A percentile compares a stretch with the other conserved stretches of the same genome.
These are phyloP conservation scores for Exophiala phaeomuriformis DNA, from an alignment of 2,329 filamentous ascomycete species.

Conservation along the genomic window DNA sequence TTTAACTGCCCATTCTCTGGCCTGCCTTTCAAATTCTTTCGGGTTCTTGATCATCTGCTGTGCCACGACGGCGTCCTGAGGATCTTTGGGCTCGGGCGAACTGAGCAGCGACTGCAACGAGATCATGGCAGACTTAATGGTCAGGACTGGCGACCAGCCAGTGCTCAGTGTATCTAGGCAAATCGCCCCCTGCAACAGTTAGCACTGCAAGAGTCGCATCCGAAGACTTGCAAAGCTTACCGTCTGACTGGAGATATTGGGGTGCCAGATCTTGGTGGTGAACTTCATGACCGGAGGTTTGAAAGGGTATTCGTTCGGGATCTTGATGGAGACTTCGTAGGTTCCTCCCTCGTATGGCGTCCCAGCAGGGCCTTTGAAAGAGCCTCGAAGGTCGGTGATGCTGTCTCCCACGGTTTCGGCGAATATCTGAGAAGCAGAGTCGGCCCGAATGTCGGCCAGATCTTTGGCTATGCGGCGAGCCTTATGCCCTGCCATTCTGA, in stretches of 20 bases:
- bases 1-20: slow-evolving; percentile 82
- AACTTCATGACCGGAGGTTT: slow-evolving; percentile 87
- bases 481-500: slow-evolving; percentile 49
- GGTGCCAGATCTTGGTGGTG: slow-evolving; percentile 91
- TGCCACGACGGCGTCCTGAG: slow-evolving; percentile 92
- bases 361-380: slow-evolving; percentile 79
- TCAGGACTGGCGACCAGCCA: slow-evolving; percentile 93
- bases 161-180: slow-evolving; percentile 86
- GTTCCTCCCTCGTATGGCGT: slow-evolving; percentile 87
- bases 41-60: slow-evolving; percentile 77
- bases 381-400: slow-evolving; percentile 73
- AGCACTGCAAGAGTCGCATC: neutral
- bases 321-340: slow-evolving; percentile 75
- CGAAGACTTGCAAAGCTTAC: slow-evolving; percentile 45
- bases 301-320: slow-evolving; percentile 87
- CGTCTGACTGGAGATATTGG: slow-evolving; percentile 90
- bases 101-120: slow-evolving; percentile 89
- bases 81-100: slow-evolving; percentile 89
- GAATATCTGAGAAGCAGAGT: slow-evolving; percentile 68
- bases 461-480: slow-evolving; percentile 49
- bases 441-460: slow-evolving; percentile 46
- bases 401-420: slow-evolving; percentile 60
- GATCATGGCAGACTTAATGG: slow-evolving; percentile 89
- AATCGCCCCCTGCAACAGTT: slow-evolving; percentile 67
- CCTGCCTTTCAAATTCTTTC: slow-evolving; percentile 69